Base-by-base conservation (phyloP, 2,329 filamentous ascomycete genomes). In the Cercospora zeina region DNA sequence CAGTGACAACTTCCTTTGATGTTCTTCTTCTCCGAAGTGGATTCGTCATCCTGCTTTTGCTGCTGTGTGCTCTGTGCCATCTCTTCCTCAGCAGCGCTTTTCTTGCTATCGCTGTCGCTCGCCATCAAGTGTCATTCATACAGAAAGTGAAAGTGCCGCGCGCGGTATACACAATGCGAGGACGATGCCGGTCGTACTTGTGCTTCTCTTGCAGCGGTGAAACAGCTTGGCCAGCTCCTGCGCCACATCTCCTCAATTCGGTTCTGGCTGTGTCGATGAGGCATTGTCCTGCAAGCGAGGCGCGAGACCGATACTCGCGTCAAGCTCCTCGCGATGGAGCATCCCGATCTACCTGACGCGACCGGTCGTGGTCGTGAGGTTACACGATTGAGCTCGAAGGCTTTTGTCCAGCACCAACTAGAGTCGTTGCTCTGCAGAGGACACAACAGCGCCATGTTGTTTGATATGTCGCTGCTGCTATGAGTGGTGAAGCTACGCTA, bases 1-100 rank as follows among this genome's bases (percentile, higher is more conserved):
- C 59, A 61, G 50, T 61, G 59, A 39, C 59, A 61, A 31, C 53
- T 47, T 8, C 59, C 59, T 57, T 50, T 51, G 59, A 61, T 61
- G 39, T 16, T 39, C 45, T 42, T 54, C 42, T 61, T 61, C 24
- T 51, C 42, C 16, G 27, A 11, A 36, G 24, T 14, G 7, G 21
- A 10, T 31, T 27, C 55, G 11, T 47, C 39, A 14, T 58, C 39
- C 30, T 58, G 42, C 42, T 45, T 27, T 24, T 58, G 55, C 55
- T 58, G 53, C 53, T 55, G 27, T 30, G 21, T 14, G 8, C 10
- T 27, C 42, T 47, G 42, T 21, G 27, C 42, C 14, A 14, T 47
- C 19, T 27, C 21, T 30, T n/a, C 42, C 42, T 27, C 42, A 6
- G 42, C 42, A 24, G 42, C 42, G 42, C 42, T 19, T 21, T 47